These are phyloP conservation scores for Thielaviopsis ethacetica DNA, from an alignment of 2,329 filamentous ascomycete species.

Conservation along the genomic window DNA sequence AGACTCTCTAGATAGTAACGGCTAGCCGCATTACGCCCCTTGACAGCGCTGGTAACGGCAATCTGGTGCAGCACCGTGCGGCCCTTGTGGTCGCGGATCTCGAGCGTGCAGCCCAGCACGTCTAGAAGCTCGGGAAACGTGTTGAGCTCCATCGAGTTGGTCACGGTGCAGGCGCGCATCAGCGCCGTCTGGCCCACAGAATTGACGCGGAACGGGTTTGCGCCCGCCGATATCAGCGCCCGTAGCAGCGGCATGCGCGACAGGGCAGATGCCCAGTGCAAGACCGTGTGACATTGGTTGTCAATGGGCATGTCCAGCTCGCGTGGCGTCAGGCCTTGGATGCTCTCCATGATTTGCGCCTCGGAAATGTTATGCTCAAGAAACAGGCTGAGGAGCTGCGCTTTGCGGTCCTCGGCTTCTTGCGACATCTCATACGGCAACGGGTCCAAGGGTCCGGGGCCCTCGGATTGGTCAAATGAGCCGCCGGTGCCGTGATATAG, in stretches of 20 bases:
- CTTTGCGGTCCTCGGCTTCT: constrained; percentile 64
- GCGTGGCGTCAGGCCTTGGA: constrained; percentile 56
- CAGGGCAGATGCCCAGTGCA: constrained; percentile 93
- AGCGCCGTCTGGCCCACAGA: constrained; percentile 79
- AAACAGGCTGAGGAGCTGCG: constrained; percentile 67
- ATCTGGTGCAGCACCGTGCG: constrained; percentile 93
- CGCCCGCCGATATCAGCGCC: constrained; percentile 66
- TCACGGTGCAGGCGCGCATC: constrained; percentile 82
- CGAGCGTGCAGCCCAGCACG: constrained; percentile 74
- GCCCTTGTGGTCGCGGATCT: constrained; percentile 75
- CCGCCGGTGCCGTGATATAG: constrained; percentile 38
- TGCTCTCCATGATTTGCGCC: constrained; percentile 56
- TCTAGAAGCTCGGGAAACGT: constrained; percentile 86
- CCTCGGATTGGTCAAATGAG: background rate
- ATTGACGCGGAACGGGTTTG: constrained; percentile 78
- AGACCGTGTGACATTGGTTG: constrained; percentile 68
- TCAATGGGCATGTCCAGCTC: constrained; percentile 92
- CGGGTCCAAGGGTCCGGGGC: constrained; percentile 41
- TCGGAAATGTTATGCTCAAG: constrained; percentile 57
- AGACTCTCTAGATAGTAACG: constrained; percentile 93
- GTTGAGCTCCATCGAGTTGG: constrained; percentile 82
- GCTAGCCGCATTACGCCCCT: constrained; percentile 77
- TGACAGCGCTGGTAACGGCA: constrained; percentile 86
- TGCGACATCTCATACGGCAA: constrained; percentile 43
- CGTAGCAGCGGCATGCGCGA: constrained; percentile 70